Conservation (phyloP, 805 yeast genomes). For the Cyberlindnera mississippiensis region DNA sequence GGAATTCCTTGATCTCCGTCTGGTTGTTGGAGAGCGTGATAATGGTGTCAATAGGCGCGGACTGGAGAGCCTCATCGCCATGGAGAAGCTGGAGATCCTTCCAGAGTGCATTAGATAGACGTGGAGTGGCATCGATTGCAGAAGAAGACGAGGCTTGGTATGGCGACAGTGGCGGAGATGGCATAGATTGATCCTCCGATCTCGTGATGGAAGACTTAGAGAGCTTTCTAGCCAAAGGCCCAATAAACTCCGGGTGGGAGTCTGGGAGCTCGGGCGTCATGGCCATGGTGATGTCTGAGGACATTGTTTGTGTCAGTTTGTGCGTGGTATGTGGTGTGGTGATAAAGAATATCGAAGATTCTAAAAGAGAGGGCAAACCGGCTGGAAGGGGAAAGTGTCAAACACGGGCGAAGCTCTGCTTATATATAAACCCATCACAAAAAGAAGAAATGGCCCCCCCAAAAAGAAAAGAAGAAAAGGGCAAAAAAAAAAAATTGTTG, state of each 20-base stretch:
- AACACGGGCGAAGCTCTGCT: too few species aligned
- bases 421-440: constrained; percentile 2
- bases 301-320: constrained; percentile 4
- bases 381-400: neutral
- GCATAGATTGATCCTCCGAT: constrained; percentile 31
- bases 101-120: constrained; percentile 17
- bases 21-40: constrained; percentile 13
- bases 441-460: constrained; percentile 1
- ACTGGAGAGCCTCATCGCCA: constrained; percentile 8
- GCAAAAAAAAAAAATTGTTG: constrained; percentile 1
- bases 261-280: constrained; percentile 26
- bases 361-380: neutral
- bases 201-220: constrained; percentile 25
- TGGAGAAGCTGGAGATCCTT: constrained; percentile 22
- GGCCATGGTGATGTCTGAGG: constrained; percentile 19
- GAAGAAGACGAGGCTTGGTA: constrained; percentile 24
- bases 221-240: constrained; percentile 23
- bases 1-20: constrained; percentile 34
- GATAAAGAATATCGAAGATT: neutral
- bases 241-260: constrained; percentile 12
- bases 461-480: constrained; percentile 3
- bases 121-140: constrained; percentile 8
- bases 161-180: constrained; percentile 46
- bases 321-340: neutral
- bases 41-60: constrained; percentile 16